Percentiles rank a stretch among this genome's conserved stretches.
Evolutionary conservation across 202 grass and related monocot genomes (phyloP).

Genomic region (Bolboschoenoplectus hybrid): DNA sequence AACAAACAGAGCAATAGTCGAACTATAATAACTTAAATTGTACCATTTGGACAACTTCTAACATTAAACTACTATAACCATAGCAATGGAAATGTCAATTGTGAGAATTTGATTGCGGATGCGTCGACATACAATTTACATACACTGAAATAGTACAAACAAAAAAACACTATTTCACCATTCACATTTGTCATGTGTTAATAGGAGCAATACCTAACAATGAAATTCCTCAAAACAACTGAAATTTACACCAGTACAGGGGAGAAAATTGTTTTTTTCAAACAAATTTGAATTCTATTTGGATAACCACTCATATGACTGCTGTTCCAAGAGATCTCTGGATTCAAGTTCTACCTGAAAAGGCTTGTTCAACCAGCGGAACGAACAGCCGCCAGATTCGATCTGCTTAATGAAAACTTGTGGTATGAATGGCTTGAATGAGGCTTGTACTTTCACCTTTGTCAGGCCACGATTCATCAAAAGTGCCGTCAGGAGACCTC

Average conservation of each 20-base stretch:
- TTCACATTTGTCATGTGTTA: neutral
- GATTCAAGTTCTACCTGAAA: slow-evolving; percentile 62
- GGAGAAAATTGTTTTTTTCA: neutral
- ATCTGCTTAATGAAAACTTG: slow-evolving; percentile 57
- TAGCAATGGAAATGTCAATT: neutral
- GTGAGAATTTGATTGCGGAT: neutral
- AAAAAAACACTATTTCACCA: neutral
- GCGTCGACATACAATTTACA: neutral
- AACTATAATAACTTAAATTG: neutral
- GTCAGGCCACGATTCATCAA: slow-evolving; percentile 64
- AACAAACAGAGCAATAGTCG: too few relatives aligned
- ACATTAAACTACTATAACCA: neutral
- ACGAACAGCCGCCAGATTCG: slow-evolving; percentile 55
- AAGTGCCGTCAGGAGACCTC: slow-evolving; percentile 63
- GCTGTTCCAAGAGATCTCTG: slow-evolving; percentile 78
- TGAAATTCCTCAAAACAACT: neutral
- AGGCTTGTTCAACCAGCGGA: slow-evolving; percentile 76
- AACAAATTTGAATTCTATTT: slow-evolving; percentile 24
- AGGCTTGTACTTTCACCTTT: slow-evolving; percentile 68
- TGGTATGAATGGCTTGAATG: slow-evolving; percentile 64
- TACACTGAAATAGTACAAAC: neutral
- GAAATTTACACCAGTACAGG: neutral
- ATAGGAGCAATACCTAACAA: neutral
- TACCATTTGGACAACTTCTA: neutral
- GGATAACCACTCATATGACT: slow-evolving; percentile 53